These are phyloP conservation scores for Aspergillus bridgeri DNA, from an alignment of 495 filamentous ascomycete species.

Conservation along the genomic window DNA sequence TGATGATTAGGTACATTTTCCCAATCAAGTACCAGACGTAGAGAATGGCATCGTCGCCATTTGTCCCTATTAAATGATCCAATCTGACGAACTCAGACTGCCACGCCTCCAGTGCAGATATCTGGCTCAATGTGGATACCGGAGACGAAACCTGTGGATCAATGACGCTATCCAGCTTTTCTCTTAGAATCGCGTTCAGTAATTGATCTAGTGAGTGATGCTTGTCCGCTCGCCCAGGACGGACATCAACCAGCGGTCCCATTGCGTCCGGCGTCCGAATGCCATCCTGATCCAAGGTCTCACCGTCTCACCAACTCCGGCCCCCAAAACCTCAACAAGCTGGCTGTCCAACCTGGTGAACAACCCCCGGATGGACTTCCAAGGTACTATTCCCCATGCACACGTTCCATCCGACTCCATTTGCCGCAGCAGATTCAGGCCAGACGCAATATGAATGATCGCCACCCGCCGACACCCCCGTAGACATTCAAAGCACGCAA, in stretches of 20 bases:
- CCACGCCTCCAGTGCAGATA: neutral
- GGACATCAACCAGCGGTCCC: no score
- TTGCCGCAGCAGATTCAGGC: slow-evolving; percentile 4
- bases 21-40: slow-evolving; percentile 1
- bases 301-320: neutral
- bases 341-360: slow-evolving; percentile 9
- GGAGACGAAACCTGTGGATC: no score
- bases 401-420: no score
- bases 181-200: slow-evolving; percentile 2
- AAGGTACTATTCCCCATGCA: neutral
- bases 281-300: neutral
- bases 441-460: slow-evolving; percentile 4
- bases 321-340: slow-evolving; percentile 4
- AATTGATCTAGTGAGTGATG: neutral
- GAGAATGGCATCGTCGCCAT: neutral
- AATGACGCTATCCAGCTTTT: neutral
- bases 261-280: neutral
- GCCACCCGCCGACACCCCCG: slow-evolving; percentile 6
- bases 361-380: neutral
- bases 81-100: neutral
- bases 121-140: neutral
- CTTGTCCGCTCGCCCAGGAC: neutral
- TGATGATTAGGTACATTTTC: neutral
- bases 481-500: slow-evolving; percentile 7
- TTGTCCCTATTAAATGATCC: neutral